phyloP scores from a whole-genome alignment of 805 yeast genomes.

The Kodamaea kaohsiungensis region DNA sequence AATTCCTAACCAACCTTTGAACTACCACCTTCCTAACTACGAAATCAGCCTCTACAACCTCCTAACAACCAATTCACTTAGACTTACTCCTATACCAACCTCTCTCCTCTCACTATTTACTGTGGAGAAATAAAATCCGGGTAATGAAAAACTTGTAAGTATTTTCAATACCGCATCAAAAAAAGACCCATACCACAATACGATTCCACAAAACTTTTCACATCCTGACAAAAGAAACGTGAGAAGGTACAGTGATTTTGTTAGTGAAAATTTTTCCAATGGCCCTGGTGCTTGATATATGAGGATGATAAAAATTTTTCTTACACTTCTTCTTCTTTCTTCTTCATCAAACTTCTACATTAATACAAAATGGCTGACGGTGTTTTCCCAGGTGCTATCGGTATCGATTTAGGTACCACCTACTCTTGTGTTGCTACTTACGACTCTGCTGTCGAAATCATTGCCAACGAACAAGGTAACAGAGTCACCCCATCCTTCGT shows the following conservation, averaged over 20 bases:
- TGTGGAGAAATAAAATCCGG: not conserved
- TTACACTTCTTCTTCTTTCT: conserved; percentile 9
- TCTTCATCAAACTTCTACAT: conserved; percentile 11
- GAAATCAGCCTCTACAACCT: no score
- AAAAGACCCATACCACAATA: not conserved
- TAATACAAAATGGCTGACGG: conserved; percentile 82
- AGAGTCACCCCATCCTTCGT: conserved; percentile 53
- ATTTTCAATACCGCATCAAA: not conserved
- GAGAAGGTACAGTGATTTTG: conserved; percentile 3
- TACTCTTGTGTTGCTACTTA: conserved; percentile 53
- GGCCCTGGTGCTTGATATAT: conserved; percentile 1
- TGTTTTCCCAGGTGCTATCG: conserved; percentile 91
- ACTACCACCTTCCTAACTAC: not conserved
- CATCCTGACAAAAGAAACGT: not conserved
- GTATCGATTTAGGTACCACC: conserved; percentile 55
- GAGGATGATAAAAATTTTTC: conserved; percentile 11
- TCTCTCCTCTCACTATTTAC: not conserved
- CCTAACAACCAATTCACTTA: no score
- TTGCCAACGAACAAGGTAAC: conserved; percentile 55
- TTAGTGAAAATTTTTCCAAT: conserved; percentile 18
- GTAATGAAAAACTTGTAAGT: not conserved
- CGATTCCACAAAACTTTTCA: not conserved
- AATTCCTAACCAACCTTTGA: no score
- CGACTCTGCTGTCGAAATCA: conserved; percentile 51
- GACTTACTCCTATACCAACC: no score